Evolutionary conservation across 139 green algal species (phyloP).

Genomic region (Chlorella sp.): DNA sequence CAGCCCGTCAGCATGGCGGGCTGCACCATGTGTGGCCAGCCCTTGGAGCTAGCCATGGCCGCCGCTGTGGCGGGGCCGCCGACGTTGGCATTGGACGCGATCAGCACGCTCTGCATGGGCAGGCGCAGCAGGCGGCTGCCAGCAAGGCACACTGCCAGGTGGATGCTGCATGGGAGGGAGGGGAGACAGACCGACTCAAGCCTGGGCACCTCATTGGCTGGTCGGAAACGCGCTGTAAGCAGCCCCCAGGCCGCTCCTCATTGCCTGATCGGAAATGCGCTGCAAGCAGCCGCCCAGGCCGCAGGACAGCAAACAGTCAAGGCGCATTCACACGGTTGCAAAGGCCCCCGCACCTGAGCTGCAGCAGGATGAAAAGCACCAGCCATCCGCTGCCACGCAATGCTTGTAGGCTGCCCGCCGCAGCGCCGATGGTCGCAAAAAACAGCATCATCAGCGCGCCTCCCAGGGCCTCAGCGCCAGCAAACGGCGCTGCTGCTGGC

Average conservation of each 20-base stretch:
- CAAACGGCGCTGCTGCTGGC: conserved; percentile 29
- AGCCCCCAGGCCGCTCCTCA: too few species aligned
- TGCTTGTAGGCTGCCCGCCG: conserved; percentile 53
- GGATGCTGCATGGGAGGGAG: conserved; percentile 16
- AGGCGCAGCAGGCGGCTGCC: conserved; percentile 47
- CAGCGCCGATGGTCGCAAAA: conserved; percentile 83
- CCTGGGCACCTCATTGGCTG: too few species aligned
- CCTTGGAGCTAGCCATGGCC: conserved; percentile 67
- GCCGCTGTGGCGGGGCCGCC: conserved; percentile 81
- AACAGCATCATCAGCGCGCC: conserved; percentile 75
- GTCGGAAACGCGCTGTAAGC: too few species aligned
- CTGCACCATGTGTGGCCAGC: conserved; percentile 76
- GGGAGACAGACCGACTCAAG: neutral
- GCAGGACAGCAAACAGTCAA: too few species aligned
- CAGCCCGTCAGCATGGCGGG: conserved; percentile 68
- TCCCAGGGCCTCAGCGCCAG: conserved; percentile 54
- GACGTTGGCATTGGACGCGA: conserved; percentile 79
- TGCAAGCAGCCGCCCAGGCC: too few species aligned
- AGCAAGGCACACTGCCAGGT: conserved; percentile 42
- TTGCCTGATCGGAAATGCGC: too few species aligned
- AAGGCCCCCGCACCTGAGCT: conserved; percentile 29
- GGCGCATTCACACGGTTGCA: too few species aligned
- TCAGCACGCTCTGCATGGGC: conserved; percentile 57
- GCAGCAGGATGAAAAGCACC: conserved; percentile 58
- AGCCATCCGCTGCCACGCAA: conserved; percentile 49